Base-by-base conservation (phyloP, 2,329 filamentous ascomycete genomes). In the Penicillium sp. region DNA sequence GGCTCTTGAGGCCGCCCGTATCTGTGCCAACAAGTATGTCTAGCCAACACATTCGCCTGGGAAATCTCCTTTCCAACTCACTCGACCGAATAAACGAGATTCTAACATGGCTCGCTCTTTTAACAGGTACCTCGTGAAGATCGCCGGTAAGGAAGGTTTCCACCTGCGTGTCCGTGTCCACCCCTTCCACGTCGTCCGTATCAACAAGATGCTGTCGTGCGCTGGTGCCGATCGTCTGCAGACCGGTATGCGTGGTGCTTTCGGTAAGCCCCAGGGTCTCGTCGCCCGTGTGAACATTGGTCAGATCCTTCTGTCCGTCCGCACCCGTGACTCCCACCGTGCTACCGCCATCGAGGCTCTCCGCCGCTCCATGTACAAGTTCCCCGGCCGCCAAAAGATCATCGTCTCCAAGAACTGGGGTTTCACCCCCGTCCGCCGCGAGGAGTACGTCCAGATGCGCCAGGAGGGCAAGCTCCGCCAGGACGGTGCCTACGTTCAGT, bases 191-290 rank as follows among this genome's bases (percentile, higher is more conserved):
- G 94, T 99, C 83, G 90, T 99, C 86, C 94, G 94, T 83, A 99
- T 99, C 92, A 99, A 99, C 92, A 99, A 99, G 90, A 99, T 99
- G 94, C 93, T 99, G 91, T 97, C 94, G 78, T 99, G 94, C 82
- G 94, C 94, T 76, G 94, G 94, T 87, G 94, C 94, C 88, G 94
- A 99, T 97, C 92, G 94, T 89, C 86, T 99, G 81, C 94, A 99
- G 84, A 99, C 94, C 72, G 94, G 94, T 86, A 99, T 99, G 94
- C 93, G 94, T 89, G 94, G 94, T 88, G 94, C 94, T 73, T 99
- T 92, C 88, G 94, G 94, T 78, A 99, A 99, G 89, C 94, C 94
- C 80, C 96, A 97, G 87, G 94, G 94, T 78, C 89, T 87, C 75
- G 94, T 99, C 76, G 94, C 94, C 79, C 94, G 94, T 90, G 93